These are phyloP conservation scores for Coniferiporia weirii DNA, from an alignment of 1,284 basidiomycete genomes.

Conservation along the genomic window DNA sequence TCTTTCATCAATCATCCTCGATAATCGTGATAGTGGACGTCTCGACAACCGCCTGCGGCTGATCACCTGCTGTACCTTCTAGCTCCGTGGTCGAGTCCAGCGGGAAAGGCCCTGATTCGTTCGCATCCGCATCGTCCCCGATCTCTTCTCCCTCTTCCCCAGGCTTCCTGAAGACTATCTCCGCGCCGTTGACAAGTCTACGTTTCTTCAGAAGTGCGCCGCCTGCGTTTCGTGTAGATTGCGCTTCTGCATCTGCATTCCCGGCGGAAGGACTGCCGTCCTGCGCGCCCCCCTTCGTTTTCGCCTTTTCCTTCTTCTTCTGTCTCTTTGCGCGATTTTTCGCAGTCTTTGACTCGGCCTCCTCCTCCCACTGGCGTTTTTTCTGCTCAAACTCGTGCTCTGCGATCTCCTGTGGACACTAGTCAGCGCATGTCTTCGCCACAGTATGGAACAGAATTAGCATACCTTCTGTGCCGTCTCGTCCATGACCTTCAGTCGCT, in stretches of 20 bases:
- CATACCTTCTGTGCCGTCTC: slow-evolving; percentile 72
- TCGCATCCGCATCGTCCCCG: slow-evolving; percentile 20
- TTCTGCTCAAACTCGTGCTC: slow-evolving; percentile 62
- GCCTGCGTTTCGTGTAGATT: slow-evolving; percentile 6
- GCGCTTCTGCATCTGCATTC: slow-evolving; percentile 13
- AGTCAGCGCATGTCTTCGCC: background rate
- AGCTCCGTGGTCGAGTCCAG: slow-evolving; percentile 9
- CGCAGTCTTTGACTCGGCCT: slow-evolving; percentile 80
- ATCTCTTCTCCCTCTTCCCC: slow-evolving; percentile 31
- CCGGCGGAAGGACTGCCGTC: slow-evolving; percentile 5
- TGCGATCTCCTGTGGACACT: slow-evolving; percentile 51
- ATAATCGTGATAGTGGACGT: slow-evolving; percentile 23
- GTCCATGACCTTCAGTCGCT: slow-evolving; percentile 88
- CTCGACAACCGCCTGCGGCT: slow-evolving; percentile 17
- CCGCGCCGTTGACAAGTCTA: slow-evolving; percentile 35
- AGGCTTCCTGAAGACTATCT: slow-evolving; percentile 37
- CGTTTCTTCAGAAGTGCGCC: slow-evolving; percentile 43
- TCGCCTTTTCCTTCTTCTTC: slow-evolving; percentile 78
- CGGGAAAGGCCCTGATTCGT: slow-evolving; percentile 10
- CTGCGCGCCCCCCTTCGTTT: slow-evolving; percentile 34
- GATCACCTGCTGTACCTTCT: slow-evolving; percentile 10
- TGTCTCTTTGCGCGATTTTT: slow-evolving; percentile 89
- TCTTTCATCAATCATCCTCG: slow-evolving; percentile 21
- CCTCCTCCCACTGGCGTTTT: slow-evolving; percentile 57
- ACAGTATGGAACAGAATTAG: background rate